A percentile compares a stretch with the other conserved stretches of the same genome.
phyloP scores from a whole-genome alignment of 768 basidiomycete species.

The Vararia minispora region DNA sequence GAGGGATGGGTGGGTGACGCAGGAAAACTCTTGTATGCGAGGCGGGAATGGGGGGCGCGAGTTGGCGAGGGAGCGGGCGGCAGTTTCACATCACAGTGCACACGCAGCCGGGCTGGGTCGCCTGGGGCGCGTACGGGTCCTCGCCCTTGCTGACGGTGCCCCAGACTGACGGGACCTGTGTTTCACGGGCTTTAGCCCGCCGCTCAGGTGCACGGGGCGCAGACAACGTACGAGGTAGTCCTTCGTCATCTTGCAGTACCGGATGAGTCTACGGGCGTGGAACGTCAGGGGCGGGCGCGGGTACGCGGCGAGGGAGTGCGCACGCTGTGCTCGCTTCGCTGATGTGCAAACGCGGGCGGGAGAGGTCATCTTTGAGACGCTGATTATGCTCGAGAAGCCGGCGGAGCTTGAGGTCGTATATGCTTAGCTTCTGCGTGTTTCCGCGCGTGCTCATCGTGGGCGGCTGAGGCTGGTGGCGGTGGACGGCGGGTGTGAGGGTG shows the following conservation, averaged over 20 bases:
- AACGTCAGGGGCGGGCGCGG: too few relatives aligned
- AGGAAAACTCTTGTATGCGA: too few relatives aligned
- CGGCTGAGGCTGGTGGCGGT: too few relatives aligned
- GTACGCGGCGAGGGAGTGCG: constrained; percentile 13
- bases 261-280: constrained; percentile 44
- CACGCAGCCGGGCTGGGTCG: too few relatives aligned
- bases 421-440: constrained; percentile 63
- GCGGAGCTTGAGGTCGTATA: constrained; percentile 69
- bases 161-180: constrained; percentile 88
- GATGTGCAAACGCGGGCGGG: constrained; percentile 53
- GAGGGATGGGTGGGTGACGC: too few relatives aligned
- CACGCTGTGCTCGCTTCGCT: constrained; percentile 60
- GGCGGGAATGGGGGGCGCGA: too few relatives aligned
- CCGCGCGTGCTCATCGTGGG: too few relatives aligned
- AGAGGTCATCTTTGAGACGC: constrained; percentile 55
- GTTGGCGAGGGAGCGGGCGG: too few relatives aligned
- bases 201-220: neutral
- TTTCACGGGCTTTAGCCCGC: constrained; percentile 13
- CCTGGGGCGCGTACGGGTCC: constrained; percentile 88
- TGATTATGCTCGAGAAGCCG: constrained; percentile 63
- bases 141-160: constrained; percentile 80
- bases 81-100: too few relatives aligned
- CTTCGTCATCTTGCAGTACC: constrained; percentile 57
- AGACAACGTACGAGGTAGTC: constrained; percentile 44
- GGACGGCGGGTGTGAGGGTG: too few relatives aligned